phyloP scores from a whole-genome alignment of 441 rosid species.

The Metrosideros polymorpha region DNA sequence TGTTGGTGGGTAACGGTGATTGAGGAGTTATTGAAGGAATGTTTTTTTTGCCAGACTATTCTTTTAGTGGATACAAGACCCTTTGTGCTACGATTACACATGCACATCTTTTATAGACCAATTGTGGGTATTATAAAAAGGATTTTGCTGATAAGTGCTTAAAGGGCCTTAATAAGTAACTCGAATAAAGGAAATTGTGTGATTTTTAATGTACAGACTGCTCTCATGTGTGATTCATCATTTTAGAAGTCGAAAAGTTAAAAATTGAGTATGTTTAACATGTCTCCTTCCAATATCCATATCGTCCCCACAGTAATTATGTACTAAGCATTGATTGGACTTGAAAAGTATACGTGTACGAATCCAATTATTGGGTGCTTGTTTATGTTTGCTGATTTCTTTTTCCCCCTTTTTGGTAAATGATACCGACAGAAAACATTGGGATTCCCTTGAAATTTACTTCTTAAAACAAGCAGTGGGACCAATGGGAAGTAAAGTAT shows the following conservation, averaged over 20 bases:
- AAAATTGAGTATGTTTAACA: neutral
- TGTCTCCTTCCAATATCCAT: neutral
- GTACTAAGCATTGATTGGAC: no score
- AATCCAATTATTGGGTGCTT: neutral
- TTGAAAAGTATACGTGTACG: neutral
- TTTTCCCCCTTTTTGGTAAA: fast-evolving
- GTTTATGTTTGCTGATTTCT: neutral
- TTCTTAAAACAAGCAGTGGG: no score
- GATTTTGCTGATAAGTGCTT: neutral
- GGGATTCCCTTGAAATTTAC: neutral
- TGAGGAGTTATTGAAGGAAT: no score
- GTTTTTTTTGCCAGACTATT: neutral
- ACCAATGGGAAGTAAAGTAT: no score
- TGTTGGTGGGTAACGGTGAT: no score
- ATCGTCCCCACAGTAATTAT: neutral
- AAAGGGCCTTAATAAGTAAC: neutral
- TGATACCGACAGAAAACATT: neutral
- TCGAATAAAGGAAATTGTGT: neutral
- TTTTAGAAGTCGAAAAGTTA: neutral
- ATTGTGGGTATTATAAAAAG: no score
- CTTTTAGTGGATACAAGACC: neutral
- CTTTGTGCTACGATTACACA: neutral
- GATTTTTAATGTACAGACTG: neutral
- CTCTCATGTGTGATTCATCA: neutral
- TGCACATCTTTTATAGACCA: neutral